Evolutionary conservation across 164 flowering plant species (phyloP), one percentile per base, ranked within the genome.

Genomic region (Nymphaea thermarum): DNA sequence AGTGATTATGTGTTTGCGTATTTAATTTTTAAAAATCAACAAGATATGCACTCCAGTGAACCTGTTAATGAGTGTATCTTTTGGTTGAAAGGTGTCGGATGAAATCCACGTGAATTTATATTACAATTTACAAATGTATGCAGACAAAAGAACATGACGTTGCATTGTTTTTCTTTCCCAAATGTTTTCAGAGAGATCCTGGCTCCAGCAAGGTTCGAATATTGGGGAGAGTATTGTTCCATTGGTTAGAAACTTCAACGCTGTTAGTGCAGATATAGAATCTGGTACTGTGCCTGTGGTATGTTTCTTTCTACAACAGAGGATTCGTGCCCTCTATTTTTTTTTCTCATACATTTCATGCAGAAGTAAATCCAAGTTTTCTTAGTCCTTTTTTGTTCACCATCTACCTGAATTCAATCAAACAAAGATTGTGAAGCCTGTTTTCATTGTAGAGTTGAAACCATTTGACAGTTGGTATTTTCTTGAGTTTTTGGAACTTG

Each of bases 161-260:
- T 25, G 36, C 1, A 25, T 25, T 25, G 36, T 25, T 25, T 25
- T 25, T 25, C 36, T 25, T 25, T 25, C 36, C 36, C 36, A 25
- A 25, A 25, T 25, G 36, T 51, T 15, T 51, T 43, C 82, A 95
- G 99, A 95, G 71, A 83, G 97, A 64, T 77, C 83, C 45, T 90
- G 94, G 95, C 88, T 95, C 44, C 96, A 95, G 74, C 86, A 92
- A 86, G 98, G 99, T 43, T 76, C 77, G 67, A 85, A 82, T 59
- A 82, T 95, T 68, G 98, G 98, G 11, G 98, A 95, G 71, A 85
- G 85, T 73, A 93, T 95, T 70, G 72, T 90, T 43, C 98, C 98
- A 59, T 73, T 95, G 81, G 98, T 98, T 42, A 86, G 98, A 71
- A 92, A 89, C 76, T 95, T 95, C 74, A 86, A 84, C 74, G 74